A percentile compares a stretch with the other conserved stretches of the same genome.
phyloP scores from a whole-genome alignment of 2,329 filamentous ascomycete genomes.

The Cercospora nicotianae region DNA sequence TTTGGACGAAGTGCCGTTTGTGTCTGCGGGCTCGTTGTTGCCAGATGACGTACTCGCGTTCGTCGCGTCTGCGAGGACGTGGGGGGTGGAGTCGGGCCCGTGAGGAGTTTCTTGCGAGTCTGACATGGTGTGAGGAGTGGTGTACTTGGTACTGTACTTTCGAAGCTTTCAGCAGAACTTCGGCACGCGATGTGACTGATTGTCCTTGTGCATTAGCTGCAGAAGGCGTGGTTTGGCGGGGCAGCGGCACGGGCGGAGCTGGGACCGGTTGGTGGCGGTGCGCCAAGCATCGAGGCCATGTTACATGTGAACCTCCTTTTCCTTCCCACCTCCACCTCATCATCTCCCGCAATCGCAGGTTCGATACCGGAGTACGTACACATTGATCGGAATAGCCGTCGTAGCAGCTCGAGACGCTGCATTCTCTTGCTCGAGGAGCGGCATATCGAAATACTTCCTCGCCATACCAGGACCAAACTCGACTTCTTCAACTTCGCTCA shows the following conservation, averaged over 20 bases:
- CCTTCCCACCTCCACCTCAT: background rate
- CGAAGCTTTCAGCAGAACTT: background rate
- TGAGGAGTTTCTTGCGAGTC: background rate
- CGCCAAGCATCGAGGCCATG: background rate
- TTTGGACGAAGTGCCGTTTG: constrained; percentile 15
- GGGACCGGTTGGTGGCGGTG: background rate
- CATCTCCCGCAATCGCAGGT: background rate
- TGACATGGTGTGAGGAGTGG: background rate
- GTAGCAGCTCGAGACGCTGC: background rate
- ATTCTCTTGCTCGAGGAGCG: background rate
- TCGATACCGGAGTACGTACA: background rate
- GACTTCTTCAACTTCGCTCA: background rate
- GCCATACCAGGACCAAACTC: background rate
- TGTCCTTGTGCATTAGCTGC: background rate
- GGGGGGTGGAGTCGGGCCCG: background rate
- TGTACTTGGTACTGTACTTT: background rate
- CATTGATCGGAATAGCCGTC: background rate
- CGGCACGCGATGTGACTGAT: background rate
- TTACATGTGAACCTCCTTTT: background rate
- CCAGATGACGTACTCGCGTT: background rate
- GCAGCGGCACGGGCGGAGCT: background rate
- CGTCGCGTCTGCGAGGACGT: background rate
- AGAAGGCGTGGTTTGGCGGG: background rate
- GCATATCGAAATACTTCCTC: background rate
- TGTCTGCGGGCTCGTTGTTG: background rate